phyloP scores from a whole-genome alignment of 1,284 basidiomycete species.

The Cutaneotrichosporon daszewskae region DNA sequence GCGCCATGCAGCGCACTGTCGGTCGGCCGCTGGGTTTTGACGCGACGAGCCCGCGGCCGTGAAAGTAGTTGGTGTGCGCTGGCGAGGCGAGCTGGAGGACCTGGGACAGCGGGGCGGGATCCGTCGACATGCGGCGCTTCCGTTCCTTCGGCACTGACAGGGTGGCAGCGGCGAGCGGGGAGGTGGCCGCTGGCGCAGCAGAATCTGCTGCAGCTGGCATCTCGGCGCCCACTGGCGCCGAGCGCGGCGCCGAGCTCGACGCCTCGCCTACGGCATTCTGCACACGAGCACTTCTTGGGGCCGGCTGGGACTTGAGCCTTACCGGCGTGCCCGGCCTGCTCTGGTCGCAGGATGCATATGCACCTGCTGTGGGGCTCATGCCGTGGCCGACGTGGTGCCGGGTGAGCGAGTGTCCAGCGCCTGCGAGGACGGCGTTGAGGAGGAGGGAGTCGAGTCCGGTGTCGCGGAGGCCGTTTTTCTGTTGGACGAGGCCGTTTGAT shows the following conservation, averaged over 20 bases:
- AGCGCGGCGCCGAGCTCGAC: no score
- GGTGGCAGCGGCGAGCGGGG: constrained; percentile 4
- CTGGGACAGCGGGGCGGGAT: constrained; percentile 38
- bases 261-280: no score
- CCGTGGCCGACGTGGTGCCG: constrained; percentile 47
- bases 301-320: constrained; percentile 10
- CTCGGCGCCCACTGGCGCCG: no score
- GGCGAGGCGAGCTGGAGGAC: constrained; percentile 34
- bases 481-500: constrained; percentile 9
- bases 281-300: constrained; percentile 14
- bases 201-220: background rate
- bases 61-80: constrained; percentile 12
- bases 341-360: constrained; percentile 44
- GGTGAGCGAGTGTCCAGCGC: constrained; percentile 36
- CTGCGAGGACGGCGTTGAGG: constrained; percentile 43
- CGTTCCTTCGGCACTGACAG: constrained; percentile 8
- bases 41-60: constrained; percentile 11
- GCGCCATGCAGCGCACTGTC: constrained; percentile 70
- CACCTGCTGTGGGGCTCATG: constrained; percentile 33
- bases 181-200: background rate
- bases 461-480: constrained; percentile 15
- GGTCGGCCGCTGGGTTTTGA: constrained; percentile 13
- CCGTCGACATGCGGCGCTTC: constrained; percentile 41
- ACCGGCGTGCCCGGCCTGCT: constrained; percentile 33
- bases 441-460: constrained; percentile 40